These are phyloP conservation scores for Blastocystis sp. DNA, from an alignment of 352 stramenopile genomes.

Conservation along the genomic window DNA sequence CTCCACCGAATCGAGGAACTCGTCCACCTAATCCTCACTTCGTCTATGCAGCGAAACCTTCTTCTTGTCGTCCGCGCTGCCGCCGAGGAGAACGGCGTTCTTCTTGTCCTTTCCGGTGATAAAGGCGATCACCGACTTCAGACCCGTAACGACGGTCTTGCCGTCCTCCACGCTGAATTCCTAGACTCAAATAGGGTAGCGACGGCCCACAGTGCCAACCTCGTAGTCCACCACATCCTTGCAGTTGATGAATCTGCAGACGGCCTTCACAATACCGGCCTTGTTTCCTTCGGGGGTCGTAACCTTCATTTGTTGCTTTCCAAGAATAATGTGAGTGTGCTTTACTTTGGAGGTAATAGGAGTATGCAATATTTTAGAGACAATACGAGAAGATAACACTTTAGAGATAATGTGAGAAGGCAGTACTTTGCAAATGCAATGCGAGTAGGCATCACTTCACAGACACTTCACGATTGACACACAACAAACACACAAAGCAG, in stretches of 20 bases:
- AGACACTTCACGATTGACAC: too few relatives aligned
- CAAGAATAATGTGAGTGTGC: too few relatives aligned
- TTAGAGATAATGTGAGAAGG: too few relatives aligned
- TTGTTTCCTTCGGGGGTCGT: conserved; percentile 53
- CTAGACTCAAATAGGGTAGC: not conserved
- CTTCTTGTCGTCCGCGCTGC: conserved; percentile 60
- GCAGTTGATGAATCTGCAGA: conserved; percentile 48
- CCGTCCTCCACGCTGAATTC: conserved; percentile 48
- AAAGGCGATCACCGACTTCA: conserved; percentile 49
- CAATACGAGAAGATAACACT: too few relatives aligned
- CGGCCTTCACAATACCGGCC: conserved; percentile 3
- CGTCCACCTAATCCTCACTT: conserved; percentile 4
- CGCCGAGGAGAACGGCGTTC: conserved; percentile 40
- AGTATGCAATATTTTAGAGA: too few relatives aligned
- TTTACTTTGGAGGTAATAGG: too few relatives aligned
- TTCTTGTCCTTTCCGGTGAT: conserved; percentile 65
- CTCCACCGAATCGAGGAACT: conserved; percentile 41
- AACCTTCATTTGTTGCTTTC: conserved; percentile 26
- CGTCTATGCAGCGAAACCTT: not conserved
- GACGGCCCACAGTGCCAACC: conserved; percentile 2
- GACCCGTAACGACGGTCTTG: conserved; percentile 41
- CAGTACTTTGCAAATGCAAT: too few relatives aligned
- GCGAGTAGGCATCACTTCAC: too few relatives aligned
- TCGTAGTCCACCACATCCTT: conserved; percentile 54
- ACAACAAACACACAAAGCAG: conserved; percentile 29